These are phyloP conservation scores for Phialocephala sp. DNA, from an alignment of 2,329 filamentous ascomycete species.

Conservation along the genomic window DNA sequence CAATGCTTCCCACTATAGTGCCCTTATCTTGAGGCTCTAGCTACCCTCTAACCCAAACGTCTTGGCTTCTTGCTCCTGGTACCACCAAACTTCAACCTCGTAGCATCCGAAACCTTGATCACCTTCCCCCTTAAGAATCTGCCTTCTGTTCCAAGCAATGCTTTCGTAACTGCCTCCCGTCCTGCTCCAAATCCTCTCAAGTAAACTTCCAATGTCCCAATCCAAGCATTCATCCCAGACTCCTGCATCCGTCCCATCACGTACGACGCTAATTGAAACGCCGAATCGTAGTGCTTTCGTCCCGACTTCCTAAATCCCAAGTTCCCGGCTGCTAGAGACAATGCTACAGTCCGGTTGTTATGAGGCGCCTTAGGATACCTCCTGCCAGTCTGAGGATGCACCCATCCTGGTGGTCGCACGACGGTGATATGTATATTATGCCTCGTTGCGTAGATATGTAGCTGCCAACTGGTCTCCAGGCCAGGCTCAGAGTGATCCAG, in stretches of 20 bases:
- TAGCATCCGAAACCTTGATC: conserved; percentile 80
- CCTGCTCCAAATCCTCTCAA: conserved; percentile 86
- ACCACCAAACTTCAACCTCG: conserved; percentile 94
- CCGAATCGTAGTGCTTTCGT: conserved; percentile 85
- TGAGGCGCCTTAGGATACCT: conserved; percentile 21
- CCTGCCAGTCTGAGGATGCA: conserved; percentile 26
- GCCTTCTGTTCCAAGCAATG: conserved; percentile 85
- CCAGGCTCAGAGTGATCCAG: conserved; percentile 40
- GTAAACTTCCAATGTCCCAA: conserved; percentile 78
- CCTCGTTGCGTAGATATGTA: conserved; percentile 86
- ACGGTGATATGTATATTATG: conserved; percentile 97
- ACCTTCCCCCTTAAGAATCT: conserved; percentile 76
- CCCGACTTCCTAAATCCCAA: conserved; percentile 88
- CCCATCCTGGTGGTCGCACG: conserved; percentile 64
- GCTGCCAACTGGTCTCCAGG: conserved; percentile 68
- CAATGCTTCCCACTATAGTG: conserved; percentile 20
- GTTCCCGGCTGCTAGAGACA: conserved; percentile 83
- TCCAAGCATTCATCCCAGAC: conserved; percentile 76
- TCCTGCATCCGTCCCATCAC: conserved; percentile 86
- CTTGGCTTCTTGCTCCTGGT: conserved; percentile 84
- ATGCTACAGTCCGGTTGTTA: conserved; percentile 27
- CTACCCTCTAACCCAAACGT: conserved; percentile 60
- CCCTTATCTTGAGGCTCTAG: conserved; percentile 20
- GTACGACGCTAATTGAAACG: conserved; percentile 86
- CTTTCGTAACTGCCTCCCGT: conserved; percentile 88